phyloP scores from a whole-genome alignment of 768 basidiomycete genomes.

The Leccinum boreale region DNA sequence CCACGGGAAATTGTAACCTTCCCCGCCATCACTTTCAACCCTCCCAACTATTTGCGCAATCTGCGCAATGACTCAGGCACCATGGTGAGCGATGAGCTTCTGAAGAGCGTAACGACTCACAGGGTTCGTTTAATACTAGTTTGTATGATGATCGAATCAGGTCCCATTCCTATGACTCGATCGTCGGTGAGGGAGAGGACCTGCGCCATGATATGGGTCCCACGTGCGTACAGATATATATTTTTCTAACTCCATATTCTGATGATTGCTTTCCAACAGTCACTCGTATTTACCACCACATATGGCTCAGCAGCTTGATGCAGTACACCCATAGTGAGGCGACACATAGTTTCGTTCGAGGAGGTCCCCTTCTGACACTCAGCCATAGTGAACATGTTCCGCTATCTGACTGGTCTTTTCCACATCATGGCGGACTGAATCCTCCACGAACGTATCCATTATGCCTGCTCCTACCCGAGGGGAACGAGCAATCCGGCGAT shows the following conservation, averaged over 20 bases:
- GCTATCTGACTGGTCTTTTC: not conserved
- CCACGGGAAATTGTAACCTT: constrained; percentile 6
- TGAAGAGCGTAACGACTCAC: not conserved
- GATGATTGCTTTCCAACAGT: constrained; percentile 3
- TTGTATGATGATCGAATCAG: constrained; percentile 5
- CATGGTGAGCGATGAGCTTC: constrained; percentile 6
- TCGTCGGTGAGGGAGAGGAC: not conserved
- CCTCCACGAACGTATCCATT: not conserved
- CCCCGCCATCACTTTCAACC: not conserved
- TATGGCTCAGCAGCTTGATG: not conserved
- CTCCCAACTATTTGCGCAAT: not conserved
- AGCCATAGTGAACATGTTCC: constrained; percentile 4
- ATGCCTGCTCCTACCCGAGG: not conserved
- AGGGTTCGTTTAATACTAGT: constrained; percentile 1
- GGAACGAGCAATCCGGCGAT: not conserved
- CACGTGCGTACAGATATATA: constrained; percentile 8
- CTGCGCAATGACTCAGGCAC: constrained; percentile 10
- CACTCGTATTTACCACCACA: not conserved
- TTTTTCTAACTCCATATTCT: not conserved
- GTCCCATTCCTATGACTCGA: not conserved
- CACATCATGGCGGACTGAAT: constrained; percentile 1
- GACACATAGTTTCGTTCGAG: not conserved
- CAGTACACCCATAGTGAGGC: constrained; percentile 10
- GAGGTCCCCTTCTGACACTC: not conserved
- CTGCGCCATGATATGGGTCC: not conserved